Percentiles rank a stretch among this genome's conserved stretches.
Conservation (phyloP, 768 basidiomycete species). For the Tremella fuciformis region DNA sequence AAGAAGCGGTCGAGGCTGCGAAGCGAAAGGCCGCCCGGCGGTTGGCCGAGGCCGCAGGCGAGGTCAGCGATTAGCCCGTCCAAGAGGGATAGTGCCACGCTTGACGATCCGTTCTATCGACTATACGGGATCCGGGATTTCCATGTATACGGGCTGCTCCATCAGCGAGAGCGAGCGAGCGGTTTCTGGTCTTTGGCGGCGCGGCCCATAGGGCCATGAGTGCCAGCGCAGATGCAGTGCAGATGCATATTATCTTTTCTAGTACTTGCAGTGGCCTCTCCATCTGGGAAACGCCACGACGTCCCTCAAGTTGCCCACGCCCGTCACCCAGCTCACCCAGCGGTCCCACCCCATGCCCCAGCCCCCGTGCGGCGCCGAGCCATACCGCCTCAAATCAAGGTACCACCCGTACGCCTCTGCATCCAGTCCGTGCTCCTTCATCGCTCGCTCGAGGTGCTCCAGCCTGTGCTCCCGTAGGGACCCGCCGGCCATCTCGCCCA, state of each 20-base stretch:
- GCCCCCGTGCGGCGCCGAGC: conserved; percentile 87
- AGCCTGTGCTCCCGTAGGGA: conserved; percentile 64
- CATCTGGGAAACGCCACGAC: conserved; percentile 88
- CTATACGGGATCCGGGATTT: no score
- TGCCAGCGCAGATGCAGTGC: no score
- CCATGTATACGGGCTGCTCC: no score
- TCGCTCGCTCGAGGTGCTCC: conserved; percentile 50
- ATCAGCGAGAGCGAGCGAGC: no score
- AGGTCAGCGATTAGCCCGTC: conserved; percentile 5
- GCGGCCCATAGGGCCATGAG: no score
- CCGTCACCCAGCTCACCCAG: conserved; percentile 78
- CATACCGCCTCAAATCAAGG: conserved; percentile 74
- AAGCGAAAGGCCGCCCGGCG: conserved; percentile 28
- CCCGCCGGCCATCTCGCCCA: conserved; percentile 90
- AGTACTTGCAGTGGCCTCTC: conserved; percentile 54
- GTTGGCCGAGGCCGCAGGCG: conserved; percentile 20
- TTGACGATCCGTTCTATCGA: no score
- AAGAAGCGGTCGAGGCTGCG: conserved; percentile 42
- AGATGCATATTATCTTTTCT: neutral
- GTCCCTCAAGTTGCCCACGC: conserved; percentile 86
- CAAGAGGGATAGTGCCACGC: no score
- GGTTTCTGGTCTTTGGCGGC: no score
- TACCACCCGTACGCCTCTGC: conserved; percentile 60
- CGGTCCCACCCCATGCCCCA: conserved; percentile 96
- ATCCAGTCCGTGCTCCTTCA: conserved; percentile 58